phyloP scores from a whole-genome alignment of 2,329 filamentous ascomycete genomes.

The Metarhizium robertsii region DNA sequence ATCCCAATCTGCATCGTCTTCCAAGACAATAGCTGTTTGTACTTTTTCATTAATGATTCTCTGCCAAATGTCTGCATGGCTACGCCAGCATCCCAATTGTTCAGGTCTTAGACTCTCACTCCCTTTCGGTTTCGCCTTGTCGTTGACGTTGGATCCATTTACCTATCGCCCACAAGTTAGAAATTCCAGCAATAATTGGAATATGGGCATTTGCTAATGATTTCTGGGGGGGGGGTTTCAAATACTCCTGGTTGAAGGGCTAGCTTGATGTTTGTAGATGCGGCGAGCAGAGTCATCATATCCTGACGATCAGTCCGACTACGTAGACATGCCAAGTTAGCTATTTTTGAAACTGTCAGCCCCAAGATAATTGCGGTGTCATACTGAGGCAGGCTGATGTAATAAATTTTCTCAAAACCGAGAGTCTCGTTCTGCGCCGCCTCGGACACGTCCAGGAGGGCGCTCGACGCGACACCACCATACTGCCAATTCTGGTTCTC shows the following conservation, averaged over 20 bases:
- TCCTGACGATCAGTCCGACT: conserved; percentile 3
- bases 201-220: too few relatives aligned
- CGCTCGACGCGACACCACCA: too few relatives aligned
- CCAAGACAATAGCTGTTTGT: conserved; percentile 1
- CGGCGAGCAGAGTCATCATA: conserved; percentile 1
- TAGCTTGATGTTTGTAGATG: not conserved
- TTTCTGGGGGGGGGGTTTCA: not conserved
- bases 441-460: not conserved
- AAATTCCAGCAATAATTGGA: not conserved
- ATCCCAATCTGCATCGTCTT: conserved; percentile 1
- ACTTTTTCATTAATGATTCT: conserved; percentile 1
- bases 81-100: conserved; percentile 1
- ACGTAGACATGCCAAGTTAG: not conserved
- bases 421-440: conserved; percentile 2
- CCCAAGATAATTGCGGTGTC: not conserved
- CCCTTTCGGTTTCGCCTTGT: not conserved
- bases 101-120: not conserved
- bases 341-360: not conserved
- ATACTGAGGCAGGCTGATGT: not conserved
- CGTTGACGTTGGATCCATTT: not conserved
- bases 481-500: too few relatives aligned
- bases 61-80: conserved; percentile 1
- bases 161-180: not conserved
- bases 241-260: not conserved
- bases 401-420: conserved; percentile 3